These are phyloP conservation scores for Ophiostoma sp. DNA, from an alignment of 2,329 filamentous ascomycete species.

Conservation along the genomic window DNA sequence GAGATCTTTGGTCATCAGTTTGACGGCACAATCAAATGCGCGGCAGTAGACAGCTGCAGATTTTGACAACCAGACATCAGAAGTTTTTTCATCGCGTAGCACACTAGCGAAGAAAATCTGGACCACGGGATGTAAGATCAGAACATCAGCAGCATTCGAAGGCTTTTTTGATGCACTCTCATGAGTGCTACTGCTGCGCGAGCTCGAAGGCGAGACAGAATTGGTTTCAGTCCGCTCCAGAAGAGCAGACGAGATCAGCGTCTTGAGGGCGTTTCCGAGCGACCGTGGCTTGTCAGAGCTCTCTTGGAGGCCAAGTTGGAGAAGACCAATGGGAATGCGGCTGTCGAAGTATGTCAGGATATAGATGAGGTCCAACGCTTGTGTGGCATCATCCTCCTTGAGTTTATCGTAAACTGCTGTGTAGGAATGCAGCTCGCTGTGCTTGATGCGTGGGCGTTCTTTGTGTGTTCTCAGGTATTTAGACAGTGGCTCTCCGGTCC, in stretches of 20 bases:
- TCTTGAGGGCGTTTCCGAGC: constrained; percentile 46
- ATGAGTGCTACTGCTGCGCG: constrained; percentile 32
- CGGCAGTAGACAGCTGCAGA: constrained; percentile 45
- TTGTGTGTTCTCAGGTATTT: constrained; percentile 56
- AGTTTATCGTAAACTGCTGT: constrained; percentile 47
- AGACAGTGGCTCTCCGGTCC: constrained; percentile 55
- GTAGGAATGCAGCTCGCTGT: constrained; percentile 46
- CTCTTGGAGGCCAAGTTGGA: constrained; percentile 49
- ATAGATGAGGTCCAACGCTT: constrained; percentile 60
- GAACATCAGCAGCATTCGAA: constrained; percentile 43
- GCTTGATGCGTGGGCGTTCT: constrained; percentile 44
- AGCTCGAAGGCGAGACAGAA: constrained; percentile 39
- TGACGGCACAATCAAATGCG: constrained; percentile 45
- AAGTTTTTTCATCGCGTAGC: constrained; percentile 39
- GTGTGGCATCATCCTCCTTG: constrained; percentile 41
- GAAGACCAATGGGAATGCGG: constrained; percentile 61
- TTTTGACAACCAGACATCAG: constrained; percentile 46
- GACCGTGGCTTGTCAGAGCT: constrained; percentile 35
- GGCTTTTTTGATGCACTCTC: no score
- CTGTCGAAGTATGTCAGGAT: constrained; percentile 61
- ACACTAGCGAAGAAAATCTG: constrained; percentile 50
- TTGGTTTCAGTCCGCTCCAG: constrained; percentile 47
- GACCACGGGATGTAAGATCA: constrained; percentile 48
- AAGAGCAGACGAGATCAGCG: constrained; percentile 49
- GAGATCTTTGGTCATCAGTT: constrained; percentile 36